phyloP scores from a whole-genome alignment of 2,329 filamentous ascomycete species.

The Trematosphaeria pertusa region DNA sequence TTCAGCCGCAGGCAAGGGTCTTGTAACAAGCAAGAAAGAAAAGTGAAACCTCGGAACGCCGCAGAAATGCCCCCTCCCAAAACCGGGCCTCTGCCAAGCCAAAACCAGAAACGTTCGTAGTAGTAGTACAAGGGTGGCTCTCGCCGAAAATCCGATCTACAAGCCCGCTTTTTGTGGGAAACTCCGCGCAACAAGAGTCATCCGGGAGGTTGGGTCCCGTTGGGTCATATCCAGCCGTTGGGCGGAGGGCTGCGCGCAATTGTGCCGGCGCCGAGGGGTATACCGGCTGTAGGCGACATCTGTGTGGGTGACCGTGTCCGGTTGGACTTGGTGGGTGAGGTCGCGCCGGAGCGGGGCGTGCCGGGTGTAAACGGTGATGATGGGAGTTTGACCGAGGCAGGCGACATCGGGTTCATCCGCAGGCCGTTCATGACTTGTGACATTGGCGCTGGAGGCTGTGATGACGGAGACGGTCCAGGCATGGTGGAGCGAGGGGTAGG shows the following conservation, averaged over 20 bases:
- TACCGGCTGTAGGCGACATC: conserved; percentile 39
- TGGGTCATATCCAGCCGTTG: conserved; percentile 43
- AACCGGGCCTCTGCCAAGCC: background rate
- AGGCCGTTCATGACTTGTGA: conserved; percentile 32
- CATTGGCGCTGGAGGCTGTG: conserved; percentile 10
- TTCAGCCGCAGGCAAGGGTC: conserved; percentile 1
- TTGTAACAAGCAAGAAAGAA: conserved; percentile 10
- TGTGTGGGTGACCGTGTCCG: conserved; percentile 19
- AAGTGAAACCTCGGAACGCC: conserved; percentile 25
- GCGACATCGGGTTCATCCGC: conserved; percentile 46
- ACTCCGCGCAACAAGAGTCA: background rate
- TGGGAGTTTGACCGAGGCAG: conserved; percentile 22
- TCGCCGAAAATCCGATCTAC: conserved; percentile 27
- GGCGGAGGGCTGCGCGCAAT: conserved; percentile 44
- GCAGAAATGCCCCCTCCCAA: conserved; percentile 14
- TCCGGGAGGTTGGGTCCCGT: too few species aligned
- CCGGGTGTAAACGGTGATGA: conserved; percentile 21
- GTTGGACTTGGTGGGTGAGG: conserved; percentile 16
- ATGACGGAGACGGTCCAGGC: conserved; percentile 12
- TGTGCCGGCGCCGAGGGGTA: conserved; percentile 45
- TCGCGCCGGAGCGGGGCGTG: background rate
- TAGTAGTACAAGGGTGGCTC: conserved; percentile 31
- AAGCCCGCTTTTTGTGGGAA: conserved; percentile 9
- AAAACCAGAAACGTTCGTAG: conserved; percentile 8
- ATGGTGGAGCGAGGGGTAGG: conserved; percentile 30